These are phyloP conservation scores for Symbiodinium pilosum DNA, from an alignment of 73 alveolate genomes.

Conservation along the genomic window DNA sequence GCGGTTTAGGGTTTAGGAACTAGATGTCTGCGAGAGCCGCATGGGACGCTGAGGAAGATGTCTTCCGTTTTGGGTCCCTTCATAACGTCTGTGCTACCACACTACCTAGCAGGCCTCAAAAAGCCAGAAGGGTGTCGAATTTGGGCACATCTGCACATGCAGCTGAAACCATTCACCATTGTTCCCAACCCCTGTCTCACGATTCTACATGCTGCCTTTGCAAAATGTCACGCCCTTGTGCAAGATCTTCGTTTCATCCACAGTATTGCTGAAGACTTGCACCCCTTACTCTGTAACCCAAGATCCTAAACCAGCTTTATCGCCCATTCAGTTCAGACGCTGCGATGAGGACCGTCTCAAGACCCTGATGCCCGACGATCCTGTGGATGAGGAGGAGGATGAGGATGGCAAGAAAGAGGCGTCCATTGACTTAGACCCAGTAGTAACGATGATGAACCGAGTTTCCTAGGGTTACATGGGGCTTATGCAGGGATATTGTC, in stretches of 20 bases:
- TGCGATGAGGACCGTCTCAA: slow-evolving; percentile 32
- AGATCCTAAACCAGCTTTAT: background rate
- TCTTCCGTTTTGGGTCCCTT: no score
- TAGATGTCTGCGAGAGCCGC: background rate
- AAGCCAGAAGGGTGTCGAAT: no score
- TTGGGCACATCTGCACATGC: background rate
- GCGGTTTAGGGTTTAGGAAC: background rate
- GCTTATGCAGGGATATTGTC: background rate
- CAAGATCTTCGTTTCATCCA: no score
- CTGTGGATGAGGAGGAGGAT: slow-evolving; percentile 41
- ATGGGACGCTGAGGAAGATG: background rate
- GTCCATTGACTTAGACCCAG: background rate
- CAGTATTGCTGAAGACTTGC: background rate
- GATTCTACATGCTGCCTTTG: no score
- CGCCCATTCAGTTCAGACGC: no score
- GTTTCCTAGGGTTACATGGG: background rate
- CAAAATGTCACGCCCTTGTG: no score
- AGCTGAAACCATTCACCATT: background rate
- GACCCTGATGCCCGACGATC: slow-evolving; percentile 66
- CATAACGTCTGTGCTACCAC: no score
- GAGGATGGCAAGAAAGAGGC: background rate
- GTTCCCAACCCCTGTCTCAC: background rate
- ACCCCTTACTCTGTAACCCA: background rate
- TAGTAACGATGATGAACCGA: background rate
- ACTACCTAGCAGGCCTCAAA: no score